These are phyloP conservation scores for Moesziomyces sp. DNA, from an alignment of 1,284 basidiomycete genomes.

Conservation along the genomic window DNA sequence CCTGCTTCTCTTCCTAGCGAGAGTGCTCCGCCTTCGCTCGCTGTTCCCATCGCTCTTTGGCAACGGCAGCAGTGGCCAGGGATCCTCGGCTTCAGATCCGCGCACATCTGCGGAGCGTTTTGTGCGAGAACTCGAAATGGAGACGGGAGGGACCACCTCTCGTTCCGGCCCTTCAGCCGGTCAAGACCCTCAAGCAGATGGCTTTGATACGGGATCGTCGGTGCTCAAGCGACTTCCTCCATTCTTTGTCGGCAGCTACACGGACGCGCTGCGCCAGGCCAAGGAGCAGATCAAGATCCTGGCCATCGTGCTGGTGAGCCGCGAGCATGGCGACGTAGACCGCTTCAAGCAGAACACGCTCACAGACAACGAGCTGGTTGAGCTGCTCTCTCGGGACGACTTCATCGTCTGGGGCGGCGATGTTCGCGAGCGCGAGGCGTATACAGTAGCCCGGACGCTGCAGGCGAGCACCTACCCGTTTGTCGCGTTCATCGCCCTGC, in stretches of 20 bases:
- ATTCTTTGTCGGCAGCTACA: conserved; percentile 84
- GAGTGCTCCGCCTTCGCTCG: conserved; percentile 29
- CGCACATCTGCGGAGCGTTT: conserved; percentile 34
- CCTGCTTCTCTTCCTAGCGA: conserved; percentile 41
- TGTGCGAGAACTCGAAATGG: conserved; percentile 43
- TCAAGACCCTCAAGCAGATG: background rate
- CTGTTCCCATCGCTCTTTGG: conserved; percentile 38
- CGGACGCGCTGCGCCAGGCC: conserved; percentile 78
- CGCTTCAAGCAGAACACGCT: conserved; percentile 88
- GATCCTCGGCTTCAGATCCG: conserved; percentile 23
- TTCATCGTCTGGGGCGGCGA: conserved; percentile 87
- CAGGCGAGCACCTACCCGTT: conserved; percentile 91
- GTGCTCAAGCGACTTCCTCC: conserved; percentile 39
- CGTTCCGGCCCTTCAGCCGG: conserved; percentile 2
- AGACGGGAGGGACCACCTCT: conserved; percentile 28
- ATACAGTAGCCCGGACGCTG: conserved; percentile 85
- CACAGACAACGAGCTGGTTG: conserved; percentile 77
- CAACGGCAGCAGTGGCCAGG: conserved; percentile 1
- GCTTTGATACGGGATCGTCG: conserved; percentile 14
- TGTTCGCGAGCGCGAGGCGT: conserved; percentile 81
- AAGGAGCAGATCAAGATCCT: conserved; percentile 80
- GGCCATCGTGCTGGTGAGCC: conserved; percentile 85
- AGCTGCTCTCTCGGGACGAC: conserved; percentile 76
- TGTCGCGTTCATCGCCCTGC: conserved; percentile 86
- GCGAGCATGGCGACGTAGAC: conserved; percentile 87